Evolutionary conservation across 169 alveolate species (phyloP).

Genomic region (Plasmodium chabaudi): DNA sequence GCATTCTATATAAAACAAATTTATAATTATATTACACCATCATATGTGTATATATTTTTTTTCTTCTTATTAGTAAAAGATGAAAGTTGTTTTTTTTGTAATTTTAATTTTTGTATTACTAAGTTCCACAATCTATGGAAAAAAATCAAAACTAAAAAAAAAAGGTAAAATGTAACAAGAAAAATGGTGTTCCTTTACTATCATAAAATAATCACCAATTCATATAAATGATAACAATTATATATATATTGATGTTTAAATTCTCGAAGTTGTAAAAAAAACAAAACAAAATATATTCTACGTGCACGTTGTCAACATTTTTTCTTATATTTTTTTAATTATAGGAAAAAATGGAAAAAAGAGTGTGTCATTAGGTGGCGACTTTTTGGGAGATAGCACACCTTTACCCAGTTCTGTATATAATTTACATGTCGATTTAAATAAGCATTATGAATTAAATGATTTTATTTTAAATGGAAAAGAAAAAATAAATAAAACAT

Average conservation of each 20-base stretch:
- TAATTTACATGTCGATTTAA: constrained; percentile 65
- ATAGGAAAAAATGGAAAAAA: constrained; percentile 67
- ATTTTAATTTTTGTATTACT: constrained; percentile 34
- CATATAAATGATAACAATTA: constrained; percentile 1
- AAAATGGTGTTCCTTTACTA: not conserved
- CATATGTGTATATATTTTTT: not conserved
- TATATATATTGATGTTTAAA: not conserved
- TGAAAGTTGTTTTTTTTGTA: constrained; percentile 35
- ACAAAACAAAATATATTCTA: not conserved
- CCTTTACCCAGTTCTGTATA: constrained; percentile 76
- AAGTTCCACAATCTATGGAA: constrained; percentile 51
- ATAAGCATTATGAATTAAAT: constrained; percentile 55
- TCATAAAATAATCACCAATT: not conserved
- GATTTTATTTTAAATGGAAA: constrained; percentile 37
- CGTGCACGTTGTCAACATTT: constrained; percentile 6
- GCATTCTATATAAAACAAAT: constrained; percentile 2
- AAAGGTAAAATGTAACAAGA: constrained; percentile 22
- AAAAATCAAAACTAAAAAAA: constrained; percentile 58
- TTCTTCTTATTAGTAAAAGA: constrained; percentile 1
- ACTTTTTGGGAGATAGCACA: constrained; percentile 68
- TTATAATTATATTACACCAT: constrained; percentile 8
- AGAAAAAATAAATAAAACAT: constrained; percentile 51
- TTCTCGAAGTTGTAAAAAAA: not conserved
- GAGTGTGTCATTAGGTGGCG: constrained; percentile 63
- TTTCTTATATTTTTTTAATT: constrained; percentile 23